These are phyloP conservation scores for Claviceps sp. DNA, from an alignment of 2,329 filamentous ascomycete genomes.

Conservation along the genomic window DNA sequence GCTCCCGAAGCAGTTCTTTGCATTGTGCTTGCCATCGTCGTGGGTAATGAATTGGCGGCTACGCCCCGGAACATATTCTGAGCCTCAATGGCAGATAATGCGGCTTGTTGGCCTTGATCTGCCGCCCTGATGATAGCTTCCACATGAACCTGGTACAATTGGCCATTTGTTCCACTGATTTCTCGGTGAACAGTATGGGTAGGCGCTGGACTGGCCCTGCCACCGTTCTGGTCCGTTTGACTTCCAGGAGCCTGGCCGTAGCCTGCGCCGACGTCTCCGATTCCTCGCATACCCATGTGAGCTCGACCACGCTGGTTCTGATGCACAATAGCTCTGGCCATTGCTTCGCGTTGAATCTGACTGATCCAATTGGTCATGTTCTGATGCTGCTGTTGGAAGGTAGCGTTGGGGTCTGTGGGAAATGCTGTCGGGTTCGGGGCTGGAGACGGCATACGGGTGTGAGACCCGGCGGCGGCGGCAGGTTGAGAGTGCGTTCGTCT, in stretches of 20 bases:
- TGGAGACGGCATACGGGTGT: slow-evolving; percentile 20
- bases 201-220: slow-evolving; percentile 12
- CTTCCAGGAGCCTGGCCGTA: slow-evolving; percentile 8
- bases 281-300: slow-evolving; percentile 26
- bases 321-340: slow-evolving; percentile 25
- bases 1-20: slow-evolving; percentile 35
- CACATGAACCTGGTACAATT: slow-evolving; percentile 22
- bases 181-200: slow-evolving; percentile 21
- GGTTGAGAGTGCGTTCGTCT: slow-evolving; percentile 18
- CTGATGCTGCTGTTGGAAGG: slow-evolving; percentile 26
- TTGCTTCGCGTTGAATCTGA: slow-evolving; percentile 33
- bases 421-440: slow-evolving; percentile 6
- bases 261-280: slow-evolving; percentile 19
- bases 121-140: slow-evolving; percentile 19
- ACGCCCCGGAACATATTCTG: slow-evolving; percentile 32
- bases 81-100: slow-evolving; percentile 28
- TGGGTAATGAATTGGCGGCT: slow-evolving; percentile 31
- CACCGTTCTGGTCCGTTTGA: slow-evolving; percentile 12
- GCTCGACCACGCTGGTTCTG: slow-evolving; percentile 30
- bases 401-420: slow-evolving; percentile 17
- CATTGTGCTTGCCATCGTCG: slow-evolving; percentile 36
- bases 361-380: slow-evolving; percentile 31
- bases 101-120: slow-evolving; percentile 11
- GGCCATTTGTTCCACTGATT: slow-evolving; percentile 19
- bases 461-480: slow-evolving; percentile 14